A percentile compares a stretch with the other conserved stretches of the same genome.
phyloP scores from a whole-genome alignment of 2,329 filamentous ascomycete species.

The Xylogone sp. region DNA sequence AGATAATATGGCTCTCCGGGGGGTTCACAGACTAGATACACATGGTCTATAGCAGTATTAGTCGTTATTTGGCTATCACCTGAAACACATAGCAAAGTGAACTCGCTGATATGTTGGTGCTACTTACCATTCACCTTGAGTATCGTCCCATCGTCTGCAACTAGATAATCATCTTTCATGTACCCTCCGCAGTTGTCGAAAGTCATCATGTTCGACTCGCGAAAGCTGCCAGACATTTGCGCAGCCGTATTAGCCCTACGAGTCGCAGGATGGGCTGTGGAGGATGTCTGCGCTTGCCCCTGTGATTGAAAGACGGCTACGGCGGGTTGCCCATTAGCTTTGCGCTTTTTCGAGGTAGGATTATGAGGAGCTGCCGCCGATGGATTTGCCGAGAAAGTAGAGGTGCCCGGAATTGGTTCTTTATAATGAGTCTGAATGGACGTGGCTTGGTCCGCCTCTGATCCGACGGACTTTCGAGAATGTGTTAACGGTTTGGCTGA shows the following conservation, averaged over 20 bases:
- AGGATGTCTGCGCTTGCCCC: constrained; percentile 6
- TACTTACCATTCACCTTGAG: constrained; percentile 80
- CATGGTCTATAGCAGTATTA: constrained; percentile 57
- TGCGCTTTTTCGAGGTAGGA: constrained; percentile 74
- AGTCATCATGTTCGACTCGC: constrained; percentile 82
- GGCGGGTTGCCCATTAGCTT: constrained; percentile 49
- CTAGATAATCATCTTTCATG: constrained; percentile 72
- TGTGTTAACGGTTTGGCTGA: constrained; percentile 11
- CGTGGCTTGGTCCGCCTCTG: constrained; percentile 21
- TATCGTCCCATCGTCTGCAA: constrained; percentile 86
- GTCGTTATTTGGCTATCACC: constrained; percentile 6
- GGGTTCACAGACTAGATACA: constrained; percentile 95
- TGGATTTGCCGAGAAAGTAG: constrained; percentile 50
- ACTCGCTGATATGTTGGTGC: neutral
- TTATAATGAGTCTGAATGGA: constrained; percentile 31
- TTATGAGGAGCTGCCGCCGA: constrained; percentile 27
- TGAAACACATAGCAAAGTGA: constrained; percentile 5
- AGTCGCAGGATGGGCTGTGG: constrained; percentile 7
- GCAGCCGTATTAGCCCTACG: constrained; percentile 15
- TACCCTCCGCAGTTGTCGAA: constrained; percentile 70
- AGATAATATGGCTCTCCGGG: constrained; percentile 98
- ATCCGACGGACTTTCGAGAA: constrained; percentile 36
- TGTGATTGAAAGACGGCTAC: constrained; percentile 15
- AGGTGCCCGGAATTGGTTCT: constrained; percentile 52
- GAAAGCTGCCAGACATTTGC: constrained; percentile 13